Conservation (phyloP, 1,284 basidiomycete genomes). For the Melampsora americana region DNA sequence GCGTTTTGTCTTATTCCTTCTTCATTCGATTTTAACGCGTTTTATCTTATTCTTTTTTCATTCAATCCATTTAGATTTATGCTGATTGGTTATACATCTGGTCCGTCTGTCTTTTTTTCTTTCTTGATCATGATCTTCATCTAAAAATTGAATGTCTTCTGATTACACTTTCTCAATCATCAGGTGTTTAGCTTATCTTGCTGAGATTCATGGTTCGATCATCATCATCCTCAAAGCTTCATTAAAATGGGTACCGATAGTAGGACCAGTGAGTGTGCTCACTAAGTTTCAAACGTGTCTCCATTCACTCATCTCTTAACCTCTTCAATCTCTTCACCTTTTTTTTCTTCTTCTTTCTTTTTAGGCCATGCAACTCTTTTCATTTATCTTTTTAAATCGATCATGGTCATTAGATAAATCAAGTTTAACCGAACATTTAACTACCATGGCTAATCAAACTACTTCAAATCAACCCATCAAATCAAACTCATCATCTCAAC, state of each 20-base stretch:
- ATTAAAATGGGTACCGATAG: conserved; percentile 77
- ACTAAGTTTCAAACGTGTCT: no score
- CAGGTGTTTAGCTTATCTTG: conserved; percentile 68
- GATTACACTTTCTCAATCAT: no score
- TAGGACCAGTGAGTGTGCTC: conserved; percentile 72
- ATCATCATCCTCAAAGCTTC: conserved; percentile 86
- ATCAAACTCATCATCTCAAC: conserved; percentile 62
- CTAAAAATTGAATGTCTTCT: no score
- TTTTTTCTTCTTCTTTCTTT: neutral
- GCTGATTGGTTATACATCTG: conserved; percentile 83
- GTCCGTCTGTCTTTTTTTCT: conserved; percentile 52
- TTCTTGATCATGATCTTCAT: no score
- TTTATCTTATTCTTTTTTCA: neutral
- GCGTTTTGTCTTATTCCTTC: no score
- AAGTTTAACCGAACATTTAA: conserved; percentile 63
- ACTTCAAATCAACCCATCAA: conserved; percentile 31
- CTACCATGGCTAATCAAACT: conserved; percentile 58
- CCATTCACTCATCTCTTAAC: no score
- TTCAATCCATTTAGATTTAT: conserved; percentile 63
- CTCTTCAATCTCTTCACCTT: neutral
- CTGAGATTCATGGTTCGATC: conserved; percentile 68
- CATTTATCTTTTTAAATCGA: conserved; percentile 81
- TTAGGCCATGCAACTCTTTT: conserved; percentile 84
- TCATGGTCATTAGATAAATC: conserved; percentile 78
- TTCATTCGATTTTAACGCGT: no score